Conservation (phyloP, 1,139 yeast genomes). For the Wickerhamomyces sp. region DNA sequence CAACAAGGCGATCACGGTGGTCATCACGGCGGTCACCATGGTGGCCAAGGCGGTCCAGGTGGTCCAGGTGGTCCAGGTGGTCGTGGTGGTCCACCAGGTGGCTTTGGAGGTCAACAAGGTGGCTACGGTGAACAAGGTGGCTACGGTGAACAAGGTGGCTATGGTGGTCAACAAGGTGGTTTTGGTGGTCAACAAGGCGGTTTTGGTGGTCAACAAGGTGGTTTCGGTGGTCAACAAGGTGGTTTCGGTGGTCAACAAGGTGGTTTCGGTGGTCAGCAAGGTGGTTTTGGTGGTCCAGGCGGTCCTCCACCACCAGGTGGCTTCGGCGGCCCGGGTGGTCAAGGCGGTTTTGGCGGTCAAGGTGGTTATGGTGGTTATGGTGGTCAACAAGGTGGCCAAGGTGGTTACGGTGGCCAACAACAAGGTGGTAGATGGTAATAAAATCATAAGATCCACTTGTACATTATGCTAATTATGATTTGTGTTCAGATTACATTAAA, state of each 20-base stretch:
- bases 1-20: slow-evolving; percentile 19
- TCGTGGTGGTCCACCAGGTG: slow-evolving; percentile 13
- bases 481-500: no score
- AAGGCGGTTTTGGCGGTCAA: slow-evolving; percentile 5
- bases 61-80: slow-evolving; percentile 8
- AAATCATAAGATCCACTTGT: not conserved
- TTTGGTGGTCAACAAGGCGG: slow-evolving; percentile 15
- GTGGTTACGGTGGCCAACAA: slow-evolving; percentile 23
- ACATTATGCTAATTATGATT: no score
- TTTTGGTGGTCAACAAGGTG: slow-evolving; percentile 20
- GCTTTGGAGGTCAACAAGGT: slow-evolving; percentile 8
- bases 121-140: slow-evolving; percentile 8
- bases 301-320: slow-evolving; percentile 30
- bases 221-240: slow-evolving; percentile 12
- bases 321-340: slow-evolving; percentile 18
- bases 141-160: slow-evolving; percentile 20
- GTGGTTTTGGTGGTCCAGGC: slow-evolving; percentile 15
- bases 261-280: slow-evolving; percentile 14
- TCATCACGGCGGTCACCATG: slow-evolving; percentile 30
- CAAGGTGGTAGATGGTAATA: slow-evolving; percentile 38
- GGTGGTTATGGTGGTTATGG: slow-evolving; percentile 15
- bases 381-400: slow-evolving; percentile 2
- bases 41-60: slow-evolving; percentile 27
- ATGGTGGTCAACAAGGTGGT: slow-evolving; percentile 14
- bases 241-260: slow-evolving; percentile 14